phyloP scores from a whole-genome alignment of 2,329 filamentous ascomycete species.

The Dactylellina haptotyla region DNA sequence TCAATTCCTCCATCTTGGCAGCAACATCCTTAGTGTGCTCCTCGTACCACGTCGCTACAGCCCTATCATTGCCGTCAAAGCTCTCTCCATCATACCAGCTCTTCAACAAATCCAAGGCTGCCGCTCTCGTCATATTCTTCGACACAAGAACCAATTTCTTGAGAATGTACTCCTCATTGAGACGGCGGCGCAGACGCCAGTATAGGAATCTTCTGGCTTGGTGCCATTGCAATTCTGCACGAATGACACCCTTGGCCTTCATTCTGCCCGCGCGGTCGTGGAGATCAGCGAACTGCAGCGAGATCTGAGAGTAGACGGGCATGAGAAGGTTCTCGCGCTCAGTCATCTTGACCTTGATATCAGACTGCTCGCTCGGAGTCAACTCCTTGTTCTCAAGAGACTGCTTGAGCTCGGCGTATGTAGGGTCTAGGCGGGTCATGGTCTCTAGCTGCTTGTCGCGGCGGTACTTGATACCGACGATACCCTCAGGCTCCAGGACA shows the following conservation, averaged over 20 bases:
- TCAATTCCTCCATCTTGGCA: conserved; percentile 84
- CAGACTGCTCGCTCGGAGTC: conserved; percentile 76
- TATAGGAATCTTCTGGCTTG: conserved; percentile 98
- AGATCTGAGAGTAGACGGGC: conserved; percentile 93
- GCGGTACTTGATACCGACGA: conserved; percentile 98
- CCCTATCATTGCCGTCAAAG: conserved; percentile 81
- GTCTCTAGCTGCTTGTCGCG: conserved; percentile 97
- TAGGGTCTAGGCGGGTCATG: conserved; percentile 90
- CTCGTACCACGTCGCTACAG: conserved; percentile 95
- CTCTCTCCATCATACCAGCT: conserved; percentile 71
- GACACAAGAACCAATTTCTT: conserved; percentile 76
- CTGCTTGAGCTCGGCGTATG: conserved; percentile 85
- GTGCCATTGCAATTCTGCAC: conserved; percentile 82
- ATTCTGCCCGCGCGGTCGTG: conserved; percentile 97
- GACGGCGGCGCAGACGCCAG: conserved; percentile 95
- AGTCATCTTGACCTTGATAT: conserved; percentile 84
- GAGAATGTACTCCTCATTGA: conserved; percentile 97
- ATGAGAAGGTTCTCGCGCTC: conserved; percentile 87
- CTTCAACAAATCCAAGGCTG: conserved; percentile 78
- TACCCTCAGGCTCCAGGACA: conserved; percentile 97
- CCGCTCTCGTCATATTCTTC: conserved; percentile 67
- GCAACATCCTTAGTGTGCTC: conserved; percentile 85
- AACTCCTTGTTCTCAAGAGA: conserved; percentile 75
- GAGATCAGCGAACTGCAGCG: conserved; percentile 95
- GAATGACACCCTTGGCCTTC: conserved; percentile 96